Percentiles rank a stretch among this genome's conserved stretches.
phyloP scores from a whole-genome alignment of 1,139 yeast genomes.

The Kluyveromyces marxianus region DNA sequence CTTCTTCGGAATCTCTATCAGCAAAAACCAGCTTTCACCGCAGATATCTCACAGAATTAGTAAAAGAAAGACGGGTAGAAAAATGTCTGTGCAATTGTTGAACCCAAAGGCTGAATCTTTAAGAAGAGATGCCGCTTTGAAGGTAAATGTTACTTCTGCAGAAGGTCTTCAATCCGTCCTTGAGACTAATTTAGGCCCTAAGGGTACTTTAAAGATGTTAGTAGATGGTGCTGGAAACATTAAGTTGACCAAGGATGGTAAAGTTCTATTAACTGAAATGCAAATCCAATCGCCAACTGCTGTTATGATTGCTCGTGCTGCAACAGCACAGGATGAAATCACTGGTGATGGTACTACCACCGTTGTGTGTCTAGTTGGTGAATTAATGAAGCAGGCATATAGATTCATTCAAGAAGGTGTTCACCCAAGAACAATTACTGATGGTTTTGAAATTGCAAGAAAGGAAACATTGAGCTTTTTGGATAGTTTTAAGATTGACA shows the following conservation, averaged over 20 bases:
- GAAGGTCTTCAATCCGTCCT: slow-evolving; percentile 92
- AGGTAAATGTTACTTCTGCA: slow-evolving; percentile 92
- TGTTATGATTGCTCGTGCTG: slow-evolving; percentile 96
- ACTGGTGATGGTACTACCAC: slow-evolving; percentile 99
- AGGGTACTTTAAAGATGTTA: slow-evolving; percentile 91
- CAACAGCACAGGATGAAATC: slow-evolving; percentile 97
- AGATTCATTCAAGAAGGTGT: slow-evolving; percentile 88
- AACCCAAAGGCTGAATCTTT: slow-evolving; percentile 97
- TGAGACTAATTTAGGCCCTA: slow-evolving; percentile 90
- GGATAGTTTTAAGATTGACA: slow-evolving; percentile 46
- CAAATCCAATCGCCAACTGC: slow-evolving; percentile 99
- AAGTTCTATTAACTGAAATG: slow-evolving; percentile 89
- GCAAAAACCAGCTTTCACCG: not conserved
- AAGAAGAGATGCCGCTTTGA: slow-evolving; percentile 89
- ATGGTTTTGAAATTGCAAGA: slow-evolving; percentile 90
- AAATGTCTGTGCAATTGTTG: slow-evolving; percentile 61
- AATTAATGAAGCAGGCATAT: slow-evolving; percentile 88
- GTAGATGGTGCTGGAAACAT: slow-evolving; percentile 97
- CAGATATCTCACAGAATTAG: not conserved
- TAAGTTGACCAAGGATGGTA: slow-evolving; percentile 95
- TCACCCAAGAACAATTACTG: slow-evolving; percentile 90
- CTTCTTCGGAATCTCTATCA: no score
- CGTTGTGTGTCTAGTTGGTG: slow-evolving; percentile 91
- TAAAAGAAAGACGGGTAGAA: not conserved
- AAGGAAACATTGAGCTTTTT: slow-evolving; percentile 63